A percentile compares a stretch with the other conserved stretches of the same genome.
These are phyloP conservation scores for Saccharomyces uvarum DNA, from an alignment of 1,139 yeast genomes.

Conservation along the genomic window DNA sequence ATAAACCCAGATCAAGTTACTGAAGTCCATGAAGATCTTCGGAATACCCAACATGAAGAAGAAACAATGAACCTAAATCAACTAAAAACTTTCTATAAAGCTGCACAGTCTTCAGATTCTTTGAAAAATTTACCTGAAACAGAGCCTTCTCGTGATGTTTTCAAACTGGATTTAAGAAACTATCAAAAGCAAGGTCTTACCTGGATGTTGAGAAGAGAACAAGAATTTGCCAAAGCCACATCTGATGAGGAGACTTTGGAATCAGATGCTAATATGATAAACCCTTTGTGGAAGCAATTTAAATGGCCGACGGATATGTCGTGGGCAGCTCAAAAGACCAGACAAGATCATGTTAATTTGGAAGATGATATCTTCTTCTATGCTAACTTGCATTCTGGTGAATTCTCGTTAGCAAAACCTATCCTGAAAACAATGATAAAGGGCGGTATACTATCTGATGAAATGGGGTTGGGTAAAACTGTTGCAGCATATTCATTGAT, in stretches of 20 bases:
- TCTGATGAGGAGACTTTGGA: slow-evolving; percentile 23
- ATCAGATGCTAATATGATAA: slow-evolving; percentile 47
- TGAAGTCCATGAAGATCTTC: slow-evolving; percentile 12
- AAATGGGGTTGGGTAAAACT: slow-evolving; percentile 94
- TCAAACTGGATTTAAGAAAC: slow-evolving; percentile 49
- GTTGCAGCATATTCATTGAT: slow-evolving; percentile 73
- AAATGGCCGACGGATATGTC: slow-evolving; percentile 59
- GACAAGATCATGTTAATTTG: slow-evolving; percentile 7
- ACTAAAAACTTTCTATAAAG: slow-evolving; percentile 62
- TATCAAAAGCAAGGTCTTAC: slow-evolving; percentile 77
- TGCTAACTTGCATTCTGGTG: slow-evolving; percentile 79
- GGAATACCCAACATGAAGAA: slow-evolving; percentile 32
- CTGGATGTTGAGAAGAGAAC: slow-evolving; percentile 72
- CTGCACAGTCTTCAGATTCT: slow-evolving; percentile 48
- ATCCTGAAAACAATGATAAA: slow-evolving; percentile 45
- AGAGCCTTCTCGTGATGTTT: slow-evolving; percentile 52
- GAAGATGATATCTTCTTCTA: slow-evolving; percentile 43
- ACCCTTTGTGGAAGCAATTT: slow-evolving; percentile 81
- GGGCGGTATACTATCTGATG: slow-evolving; percentile 95
- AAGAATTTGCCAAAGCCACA: slow-evolving; percentile 39
- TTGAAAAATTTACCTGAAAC: slow-evolving; percentile 49
- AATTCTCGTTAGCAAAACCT: slow-evolving; percentile 64
- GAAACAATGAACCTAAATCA: slow-evolving; percentile 58
- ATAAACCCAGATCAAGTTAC: not conserved
- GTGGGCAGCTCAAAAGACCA: slow-evolving; percentile 26